A percentile compares a stretch with the other conserved stretches of the same genome.
phyloP scores from a whole-genome alignment of 768 basidiomycete genomes.

The Mycena epipterygia region DNA sequence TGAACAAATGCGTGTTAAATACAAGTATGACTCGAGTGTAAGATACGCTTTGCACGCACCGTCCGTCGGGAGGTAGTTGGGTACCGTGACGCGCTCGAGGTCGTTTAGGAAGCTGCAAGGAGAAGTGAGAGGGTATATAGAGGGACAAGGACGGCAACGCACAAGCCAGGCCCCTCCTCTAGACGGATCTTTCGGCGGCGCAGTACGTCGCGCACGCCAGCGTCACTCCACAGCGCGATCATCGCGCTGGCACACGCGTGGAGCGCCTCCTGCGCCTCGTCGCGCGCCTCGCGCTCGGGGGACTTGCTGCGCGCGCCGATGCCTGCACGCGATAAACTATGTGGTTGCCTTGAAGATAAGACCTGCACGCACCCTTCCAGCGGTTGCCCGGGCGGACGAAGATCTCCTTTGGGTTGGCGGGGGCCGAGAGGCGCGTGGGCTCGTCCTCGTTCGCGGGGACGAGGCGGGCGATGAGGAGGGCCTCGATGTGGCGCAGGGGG shows the following conservation, averaged over 20 bases:
- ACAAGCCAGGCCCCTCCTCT: slow-evolving; percentile 85
- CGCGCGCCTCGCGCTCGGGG: background rate
- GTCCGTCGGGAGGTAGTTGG: slow-evolving; percentile 76
- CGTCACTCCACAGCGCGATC: slow-evolving; percentile 76
- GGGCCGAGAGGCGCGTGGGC: slow-evolving; percentile 52
- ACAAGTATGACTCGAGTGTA: background rate
- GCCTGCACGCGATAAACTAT: too few species aligned
- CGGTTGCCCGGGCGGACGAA: slow-evolving; percentile 75
- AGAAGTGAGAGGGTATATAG: slow-evolving; percentile 11
- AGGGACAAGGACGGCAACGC: slow-evolving; percentile 45
- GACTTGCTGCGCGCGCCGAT: slow-evolving; percentile 52
- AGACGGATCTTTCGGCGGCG: slow-evolving; percentile 70
- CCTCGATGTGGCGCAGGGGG: slow-evolving; percentile 79
- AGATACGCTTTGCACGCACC: slow-evolving; percentile 52
- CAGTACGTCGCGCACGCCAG: slow-evolving; percentile 68
- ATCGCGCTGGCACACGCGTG: slow-evolving; percentile 74
- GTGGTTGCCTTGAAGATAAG: too few species aligned
- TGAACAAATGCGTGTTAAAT: background rate
- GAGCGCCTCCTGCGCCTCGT: slow-evolving; percentile 48
- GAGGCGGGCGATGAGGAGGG: slow-evolving; percentile 76
- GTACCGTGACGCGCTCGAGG: slow-evolving; percentile 73
- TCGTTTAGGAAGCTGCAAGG: slow-evolving; percentile 75
- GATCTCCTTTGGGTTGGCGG: slow-evolving; percentile 53
- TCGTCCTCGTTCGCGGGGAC: slow-evolving; percentile 78
- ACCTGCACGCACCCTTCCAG: slow-evolving; percentile 73